Percentiles rank a stretch among this genome's conserved stretches.
Conservation (phyloP, 2,329 filamentous ascomycete genomes). For the Penicillium sp. region DNA sequence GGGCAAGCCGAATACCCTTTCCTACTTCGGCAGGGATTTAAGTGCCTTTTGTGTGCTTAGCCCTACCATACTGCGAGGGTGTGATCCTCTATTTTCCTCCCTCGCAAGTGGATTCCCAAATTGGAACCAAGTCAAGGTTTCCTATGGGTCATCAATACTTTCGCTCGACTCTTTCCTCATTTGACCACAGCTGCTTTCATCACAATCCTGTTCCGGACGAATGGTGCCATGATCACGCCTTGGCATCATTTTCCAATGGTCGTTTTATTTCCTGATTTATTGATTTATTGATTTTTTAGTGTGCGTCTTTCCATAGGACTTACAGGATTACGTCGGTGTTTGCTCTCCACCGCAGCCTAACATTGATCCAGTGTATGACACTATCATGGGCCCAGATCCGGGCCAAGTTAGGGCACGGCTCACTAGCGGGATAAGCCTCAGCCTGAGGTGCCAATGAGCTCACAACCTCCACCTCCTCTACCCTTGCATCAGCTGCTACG, state of each 20-base stretch:
- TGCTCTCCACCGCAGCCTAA: not conserved
- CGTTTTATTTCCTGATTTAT: not conserved
- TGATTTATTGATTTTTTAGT: not conserved
- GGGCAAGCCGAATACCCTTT: not conserved
- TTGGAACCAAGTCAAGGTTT: not conserved
- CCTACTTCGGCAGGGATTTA: not conserved
- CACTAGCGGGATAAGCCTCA: not conserved
- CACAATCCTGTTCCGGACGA: not conserved
- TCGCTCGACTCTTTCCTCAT: not conserved
- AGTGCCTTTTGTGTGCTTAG: not conserved
- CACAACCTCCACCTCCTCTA: not conserved
- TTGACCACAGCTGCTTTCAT: not conserved
- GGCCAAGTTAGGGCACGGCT: not conserved
- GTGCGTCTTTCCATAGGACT: not conserved
- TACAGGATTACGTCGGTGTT: not conserved
- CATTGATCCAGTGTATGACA: conserved; percentile 3
- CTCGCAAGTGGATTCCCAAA: not conserved
- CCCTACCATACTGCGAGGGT: conserved; percentile 2
- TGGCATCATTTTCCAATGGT: not conserved
- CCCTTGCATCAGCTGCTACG: not conserved
- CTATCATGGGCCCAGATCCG: conserved; percentile 5
- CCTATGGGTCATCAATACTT: not conserved
- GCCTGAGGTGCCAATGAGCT: not conserved
- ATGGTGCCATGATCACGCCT: not conserved
- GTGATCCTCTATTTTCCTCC: not conserved